Evolutionary conservation across 768 basidiomycete genomes (phyloP).

Genomic region (Dendrothele bispora): DNA sequence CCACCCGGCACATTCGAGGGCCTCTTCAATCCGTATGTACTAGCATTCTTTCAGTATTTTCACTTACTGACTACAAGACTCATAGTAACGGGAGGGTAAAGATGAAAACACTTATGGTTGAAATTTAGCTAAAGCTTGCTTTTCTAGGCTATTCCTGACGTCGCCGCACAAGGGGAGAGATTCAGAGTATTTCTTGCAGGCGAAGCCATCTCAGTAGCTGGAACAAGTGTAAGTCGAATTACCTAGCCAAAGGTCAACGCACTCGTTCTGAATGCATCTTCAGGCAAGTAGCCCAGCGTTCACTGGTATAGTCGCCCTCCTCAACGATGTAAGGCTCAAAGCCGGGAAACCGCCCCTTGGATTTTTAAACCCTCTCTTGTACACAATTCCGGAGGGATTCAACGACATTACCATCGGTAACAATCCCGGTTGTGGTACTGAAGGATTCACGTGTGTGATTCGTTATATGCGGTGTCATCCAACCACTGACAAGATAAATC

Average conservation of each 20-base stretch:
- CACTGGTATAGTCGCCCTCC: slow-evolving; percentile 26
- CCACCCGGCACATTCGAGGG: slow-evolving; percentile 13
- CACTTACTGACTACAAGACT: neutral
- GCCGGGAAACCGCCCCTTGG: slow-evolving; percentile 14
- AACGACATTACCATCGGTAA: slow-evolving; percentile 25
- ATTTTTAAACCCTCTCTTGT: slow-evolving; percentile 23
- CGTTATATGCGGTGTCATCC: neutral
- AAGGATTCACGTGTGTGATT: slow-evolving; percentile 30
- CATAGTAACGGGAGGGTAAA: slow-evolving; percentile 4
- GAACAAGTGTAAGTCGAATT: no score
- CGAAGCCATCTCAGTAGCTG: neutral
- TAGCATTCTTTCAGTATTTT: neutral
- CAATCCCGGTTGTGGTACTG: slow-evolving; percentile 47
- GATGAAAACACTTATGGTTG: neutral
- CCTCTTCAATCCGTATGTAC: slow-evolving; percentile 13
- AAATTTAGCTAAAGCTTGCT: neutral
- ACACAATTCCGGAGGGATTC: slow-evolving; percentile 17
- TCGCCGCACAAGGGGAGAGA: slow-evolving; percentile 2
- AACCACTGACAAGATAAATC: neutral
- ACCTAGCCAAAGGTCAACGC: no score
- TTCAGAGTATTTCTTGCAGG: slow-evolving; percentile 6
- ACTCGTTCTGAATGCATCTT: no score
- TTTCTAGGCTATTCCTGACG: slow-evolving; percentile 3
- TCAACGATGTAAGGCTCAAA: slow-evolving; percentile 28
- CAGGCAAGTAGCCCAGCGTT: no score